Conservation (phyloP, 1,139 yeast genomes). For the Pneumocystis oryctolagi region DNA sequence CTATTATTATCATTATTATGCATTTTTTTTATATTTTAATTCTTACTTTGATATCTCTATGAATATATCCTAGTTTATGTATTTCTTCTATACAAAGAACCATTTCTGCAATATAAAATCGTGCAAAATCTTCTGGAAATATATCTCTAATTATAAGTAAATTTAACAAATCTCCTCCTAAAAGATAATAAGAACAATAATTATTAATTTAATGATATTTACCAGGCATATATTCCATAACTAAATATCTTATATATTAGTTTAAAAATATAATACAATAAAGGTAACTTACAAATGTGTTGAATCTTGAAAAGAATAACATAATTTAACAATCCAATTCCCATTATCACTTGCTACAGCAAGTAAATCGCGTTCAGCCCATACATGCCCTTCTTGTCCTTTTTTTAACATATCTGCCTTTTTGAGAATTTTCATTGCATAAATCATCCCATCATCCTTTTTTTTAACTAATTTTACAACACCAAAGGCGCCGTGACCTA, state of each 20-base stretch:
- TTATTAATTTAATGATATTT: not conserved
- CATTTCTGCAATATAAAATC: constrained; percentile 74
- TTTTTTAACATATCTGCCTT: constrained; percentile 10
- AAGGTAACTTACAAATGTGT: constrained; percentile 87
- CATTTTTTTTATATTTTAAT: not conserved
- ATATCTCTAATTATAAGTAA: constrained; percentile 63
- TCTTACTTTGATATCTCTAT: constrained; percentile 50
- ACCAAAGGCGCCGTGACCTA: constrained; percentile 12
- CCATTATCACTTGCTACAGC: constrained; percentile 9
- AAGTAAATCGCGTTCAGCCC: constrained; percentile 28
- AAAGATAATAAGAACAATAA: constrained; percentile 30
- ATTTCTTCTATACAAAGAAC: constrained; percentile 68
- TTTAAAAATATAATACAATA: constrained; percentile 83
- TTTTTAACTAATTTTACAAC: constrained; percentile 10
- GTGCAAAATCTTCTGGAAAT: constrained; percentile 69
- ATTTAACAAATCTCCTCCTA: constrained; percentile 59
- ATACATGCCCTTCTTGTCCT: constrained; percentile 44
- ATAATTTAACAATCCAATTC: constrained; percentile 7
- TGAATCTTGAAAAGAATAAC: constrained; percentile 20
- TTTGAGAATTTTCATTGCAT: constrained; percentile 11
- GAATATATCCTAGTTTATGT: constrained; percentile 71
- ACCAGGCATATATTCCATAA: constrained; percentile 95
- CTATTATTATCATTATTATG: constrained; percentile 27
- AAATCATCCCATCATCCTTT: constrained; percentile 4
- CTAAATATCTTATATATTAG: constrained; percentile 69